Base-by-base conservation (phyloP, 1,139 yeast genomes). In the Hanseniaspora sp. region DNA sequence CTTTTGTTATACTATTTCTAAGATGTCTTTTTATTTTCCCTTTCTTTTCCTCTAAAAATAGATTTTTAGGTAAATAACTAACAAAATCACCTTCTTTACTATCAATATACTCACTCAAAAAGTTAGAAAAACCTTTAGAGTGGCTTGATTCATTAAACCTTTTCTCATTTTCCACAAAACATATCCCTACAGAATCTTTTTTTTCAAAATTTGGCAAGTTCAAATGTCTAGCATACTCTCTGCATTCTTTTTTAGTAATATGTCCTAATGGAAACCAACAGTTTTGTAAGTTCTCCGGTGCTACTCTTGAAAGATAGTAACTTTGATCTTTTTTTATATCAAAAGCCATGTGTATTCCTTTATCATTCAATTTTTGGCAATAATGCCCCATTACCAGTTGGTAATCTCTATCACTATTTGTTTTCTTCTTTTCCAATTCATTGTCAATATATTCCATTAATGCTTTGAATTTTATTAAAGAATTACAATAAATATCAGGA, bases 331-430 rank as follows among this genome's bases (percentile, higher is more conserved):
- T 94, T 15, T 70, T 71, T 33, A 64, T 69, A 60, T 83, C 80
- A 34, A 64, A 69, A 0, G 87, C 84, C 53, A 94, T 70, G 44
- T 84, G 66, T 18, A 90, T 46, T 3, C 51, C 51, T n/a, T 12
- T 33, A 11, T 52, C 29, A 28, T 46, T 37, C 69, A 81, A 69
- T 5, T 86, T 69, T 55, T 92, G 71, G 0, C 95, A 82, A 67
- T 92, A 92, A 66, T 92, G 98, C 4, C 98, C 99, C 0, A 96
- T 88, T 0, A 87, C 96, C 15, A 92, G 68, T 95, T 95, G 86
- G 83, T 92, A 86, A 48, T 72, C 67, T 12, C 61, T 61, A 1
- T 55, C 46, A 1, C 3, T 23, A 17, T 11, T 33, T 8, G n/a
- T n/a, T n/a, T n/a, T n/a, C n/a, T n/a, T n/a, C n/a, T 51, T 40